Conservation (phyloP, 1,284 basidiomycete species). For the Athelia sp. region DNA sequence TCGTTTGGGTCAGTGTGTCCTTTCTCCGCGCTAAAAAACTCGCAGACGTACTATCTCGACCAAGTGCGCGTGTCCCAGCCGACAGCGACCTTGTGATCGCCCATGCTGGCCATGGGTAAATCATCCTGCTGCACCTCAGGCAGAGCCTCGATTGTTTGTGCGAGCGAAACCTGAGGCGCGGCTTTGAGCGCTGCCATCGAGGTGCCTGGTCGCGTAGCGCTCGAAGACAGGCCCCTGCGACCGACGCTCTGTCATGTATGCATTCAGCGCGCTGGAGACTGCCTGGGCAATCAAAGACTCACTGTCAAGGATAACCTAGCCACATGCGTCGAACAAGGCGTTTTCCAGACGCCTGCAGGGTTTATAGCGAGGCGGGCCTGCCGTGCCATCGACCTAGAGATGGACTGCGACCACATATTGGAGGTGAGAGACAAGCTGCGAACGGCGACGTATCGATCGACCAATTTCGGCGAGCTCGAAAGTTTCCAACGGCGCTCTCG, state of each 20-base stretch:
- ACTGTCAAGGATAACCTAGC: too few relatives aligned
- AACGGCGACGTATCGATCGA: too few relatives aligned
- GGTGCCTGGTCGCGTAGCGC: background rate
- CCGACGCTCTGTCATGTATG: background rate
- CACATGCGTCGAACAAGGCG: too few relatives aligned
- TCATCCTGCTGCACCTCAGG: constrained; percentile 21
- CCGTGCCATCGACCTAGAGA: too few relatives aligned
- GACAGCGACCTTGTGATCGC: constrained; percentile 56
- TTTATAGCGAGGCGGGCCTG: too few relatives aligned
- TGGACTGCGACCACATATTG: too few relatives aligned
- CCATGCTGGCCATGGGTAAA: constrained; percentile 51
- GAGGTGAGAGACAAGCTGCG: too few relatives aligned
- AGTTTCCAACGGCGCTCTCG: too few relatives aligned
- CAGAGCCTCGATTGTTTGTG: background rate
- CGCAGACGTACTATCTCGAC: constrained; percentile 61
- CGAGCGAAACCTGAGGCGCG: background rate
- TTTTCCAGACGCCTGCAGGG: too few relatives aligned
- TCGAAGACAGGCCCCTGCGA: background rate
- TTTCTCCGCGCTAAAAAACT: background rate
- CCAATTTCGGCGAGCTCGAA: too few relatives aligned
- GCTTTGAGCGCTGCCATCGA: background rate
- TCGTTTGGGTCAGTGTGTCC: background rate
- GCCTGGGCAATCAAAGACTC: too few relatives aligned
- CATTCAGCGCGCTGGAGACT: too few relatives aligned
- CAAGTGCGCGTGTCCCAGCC: constrained; percentile 63